These are phyloP conservation scores for Prunus mira DNA, from an alignment of 306 rosid species.

Conservation along the genomic window DNA sequence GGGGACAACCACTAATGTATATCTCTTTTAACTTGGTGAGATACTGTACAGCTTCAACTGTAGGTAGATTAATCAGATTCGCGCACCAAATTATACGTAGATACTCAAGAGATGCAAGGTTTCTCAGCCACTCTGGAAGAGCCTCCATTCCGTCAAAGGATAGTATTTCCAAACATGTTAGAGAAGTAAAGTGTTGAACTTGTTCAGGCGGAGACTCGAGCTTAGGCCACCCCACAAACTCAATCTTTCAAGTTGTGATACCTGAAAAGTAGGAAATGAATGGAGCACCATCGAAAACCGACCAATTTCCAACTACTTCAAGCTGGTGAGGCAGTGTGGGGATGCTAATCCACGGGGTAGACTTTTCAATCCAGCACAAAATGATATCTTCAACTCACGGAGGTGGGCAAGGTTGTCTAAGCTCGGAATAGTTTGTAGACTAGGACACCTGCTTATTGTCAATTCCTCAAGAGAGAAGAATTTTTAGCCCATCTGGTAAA, in stretches of 20 bases:
- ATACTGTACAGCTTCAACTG: not conserved
- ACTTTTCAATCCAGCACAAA: too few relatives aligned
- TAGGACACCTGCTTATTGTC: not conserved
- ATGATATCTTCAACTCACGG: not conserved
- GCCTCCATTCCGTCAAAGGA: not conserved
- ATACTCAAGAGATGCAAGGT: not conserved
- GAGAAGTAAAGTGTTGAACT: too few relatives aligned
- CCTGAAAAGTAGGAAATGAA: too few relatives aligned
- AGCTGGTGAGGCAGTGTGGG: too few relatives aligned
- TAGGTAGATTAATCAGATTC: not conserved
- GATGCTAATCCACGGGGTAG: too few relatives aligned
- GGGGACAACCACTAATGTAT: not conserved
- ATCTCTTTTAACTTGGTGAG: not conserved
- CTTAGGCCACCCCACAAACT: too few relatives aligned
- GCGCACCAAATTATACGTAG: not conserved
- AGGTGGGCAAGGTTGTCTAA: not conserved
- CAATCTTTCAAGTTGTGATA: not conserved
- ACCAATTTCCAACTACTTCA: too few relatives aligned
- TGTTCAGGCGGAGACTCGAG: too few relatives aligned
- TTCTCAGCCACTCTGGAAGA: not conserved
- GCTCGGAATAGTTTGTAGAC: not conserved
- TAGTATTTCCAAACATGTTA: too few relatives aligned
- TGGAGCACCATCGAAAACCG: too few relatives aligned
- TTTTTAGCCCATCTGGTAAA: not conserved
- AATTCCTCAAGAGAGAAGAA: not conserved